These are phyloP conservation scores for Aspergillus intermedius DNA, from an alignment of 2,329 filamentous ascomycete genomes.

Conservation along the genomic window DNA sequence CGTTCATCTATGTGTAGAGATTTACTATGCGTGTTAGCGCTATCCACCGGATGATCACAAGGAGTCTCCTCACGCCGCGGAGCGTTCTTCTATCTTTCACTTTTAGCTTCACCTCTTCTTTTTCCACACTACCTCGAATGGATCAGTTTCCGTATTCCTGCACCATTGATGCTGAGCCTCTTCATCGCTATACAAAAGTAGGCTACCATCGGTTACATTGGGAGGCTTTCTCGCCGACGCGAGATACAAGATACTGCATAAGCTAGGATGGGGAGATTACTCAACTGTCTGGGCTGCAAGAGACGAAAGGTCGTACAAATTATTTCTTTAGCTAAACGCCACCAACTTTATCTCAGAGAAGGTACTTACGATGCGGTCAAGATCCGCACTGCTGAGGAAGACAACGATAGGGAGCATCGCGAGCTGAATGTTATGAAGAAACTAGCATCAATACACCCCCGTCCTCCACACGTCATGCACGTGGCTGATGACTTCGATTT, in stretches of 20 bases:
- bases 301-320: slow-evolving; percentile 19
- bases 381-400: slow-evolving; percentile 13
- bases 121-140: slow-evolving; percentile 1
- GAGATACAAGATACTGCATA: slow-evolving; percentile 33
- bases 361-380: slow-evolving; percentile 21
- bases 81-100: not conserved
- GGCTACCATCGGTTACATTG: slow-evolving; percentile 29
- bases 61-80: not conserved
- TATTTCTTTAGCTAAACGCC: slow-evolving; percentile 5
- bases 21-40: not conserved
- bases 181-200: slow-evolving; percentile 19
- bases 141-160: slow-evolving; percentile 5
- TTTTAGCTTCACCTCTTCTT: not conserved
- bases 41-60: not conserved
- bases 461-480: slow-evolving; percentile 25
- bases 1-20: not conserved
- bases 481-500: slow-evolving; percentile 34
- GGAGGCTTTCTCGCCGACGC: slow-evolving; percentile 22
- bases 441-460: slow-evolving; percentile 9
- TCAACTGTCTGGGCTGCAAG: slow-evolving; percentile 33
- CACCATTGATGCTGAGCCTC: slow-evolving; percentile 16
- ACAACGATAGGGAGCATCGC: slow-evolving; percentile 6
- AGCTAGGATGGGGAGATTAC: slow-evolving; percentile 31
- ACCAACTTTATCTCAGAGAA: slow-evolving; percentile 7
- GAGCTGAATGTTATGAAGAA: slow-evolving; percentile 13